These are phyloP conservation scores for Amoeboaphelidium protococcarum DNA, from an alignment of 371 early-diverging fungal species.

Conservation along the genomic window DNA sequence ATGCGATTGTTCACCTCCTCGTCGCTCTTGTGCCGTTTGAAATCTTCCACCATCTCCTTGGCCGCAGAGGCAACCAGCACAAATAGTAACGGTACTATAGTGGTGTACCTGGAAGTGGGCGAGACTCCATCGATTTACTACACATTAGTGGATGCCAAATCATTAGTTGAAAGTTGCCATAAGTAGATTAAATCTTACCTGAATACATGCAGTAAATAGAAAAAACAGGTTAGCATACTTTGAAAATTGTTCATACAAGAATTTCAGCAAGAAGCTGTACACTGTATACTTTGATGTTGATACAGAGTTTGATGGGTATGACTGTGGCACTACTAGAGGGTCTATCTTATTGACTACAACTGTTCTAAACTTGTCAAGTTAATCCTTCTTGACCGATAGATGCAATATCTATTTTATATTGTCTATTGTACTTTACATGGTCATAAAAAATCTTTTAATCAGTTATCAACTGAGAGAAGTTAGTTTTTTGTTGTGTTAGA, in stretches of 20 bases:
- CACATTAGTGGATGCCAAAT: not conserved
- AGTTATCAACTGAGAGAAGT: too few relatives aligned
- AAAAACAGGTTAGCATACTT: constrained; percentile 89
- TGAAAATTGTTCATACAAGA: constrained; percentile 74
- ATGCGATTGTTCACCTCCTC: constrained; percentile 39
- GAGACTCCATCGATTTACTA: constrained; percentile 55
- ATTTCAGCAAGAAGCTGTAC: constrained; percentile 67
- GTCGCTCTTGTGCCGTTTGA: constrained; percentile 57
- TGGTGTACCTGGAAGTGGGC: constrained; percentile 55
- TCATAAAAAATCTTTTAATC: too few relatives aligned
- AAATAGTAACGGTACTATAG: constrained; percentile 64
- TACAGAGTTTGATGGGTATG: too few relatives aligned
- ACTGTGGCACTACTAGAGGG: too few relatives aligned
- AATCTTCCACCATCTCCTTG: constrained; percentile 90
- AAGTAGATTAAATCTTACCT: constrained; percentile 17
- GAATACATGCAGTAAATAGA: constrained; percentile 60
- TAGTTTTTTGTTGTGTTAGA: too few relatives aligned
- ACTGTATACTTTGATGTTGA: constrained; percentile 72
- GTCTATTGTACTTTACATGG: too few relatives aligned
- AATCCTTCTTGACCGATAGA: too few relatives aligned
- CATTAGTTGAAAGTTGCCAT: constrained; percentile 1
- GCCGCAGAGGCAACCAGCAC: constrained; percentile 76
- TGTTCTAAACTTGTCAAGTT: too few relatives aligned
- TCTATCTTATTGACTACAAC: too few relatives aligned
- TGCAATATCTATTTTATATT: too few relatives aligned